phyloP scores from a whole-genome alignment of 2,329 filamentous ascomycete species.

The Ophiostoma sp. region DNA sequence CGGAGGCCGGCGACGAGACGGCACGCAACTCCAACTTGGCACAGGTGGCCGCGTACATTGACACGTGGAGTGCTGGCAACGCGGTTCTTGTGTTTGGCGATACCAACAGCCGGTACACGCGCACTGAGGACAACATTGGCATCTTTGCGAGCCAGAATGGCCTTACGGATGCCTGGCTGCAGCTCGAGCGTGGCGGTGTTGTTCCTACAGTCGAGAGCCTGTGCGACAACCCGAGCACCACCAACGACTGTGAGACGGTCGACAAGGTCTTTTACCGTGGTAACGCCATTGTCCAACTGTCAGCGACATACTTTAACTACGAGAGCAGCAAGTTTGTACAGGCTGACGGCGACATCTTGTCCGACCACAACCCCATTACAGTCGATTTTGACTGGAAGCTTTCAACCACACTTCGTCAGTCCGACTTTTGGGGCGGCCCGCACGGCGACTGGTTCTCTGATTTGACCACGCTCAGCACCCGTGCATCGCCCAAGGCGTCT shows the following conservation, averaged over 20 bases:
- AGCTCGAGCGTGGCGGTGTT: constrained; percentile 51
- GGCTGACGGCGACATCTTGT: constrained; percentile 55
- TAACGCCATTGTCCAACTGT: constrained; percentile 47
- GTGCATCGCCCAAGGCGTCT: constrained; percentile 35
- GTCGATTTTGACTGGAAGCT: constrained; percentile 53
- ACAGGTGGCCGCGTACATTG: constrained; percentile 61
- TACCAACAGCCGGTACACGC: constrained; percentile 65
- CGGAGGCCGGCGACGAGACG: constrained; percentile 50
- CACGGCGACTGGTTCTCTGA: constrained; percentile 59
- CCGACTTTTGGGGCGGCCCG: constrained; percentile 49
- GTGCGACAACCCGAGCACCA: constrained; percentile 60
- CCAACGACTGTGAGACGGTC: constrained; percentile 61
- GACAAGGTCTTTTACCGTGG: constrained; percentile 66
- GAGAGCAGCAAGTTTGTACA: constrained; percentile 58
- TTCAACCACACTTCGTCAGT: constrained; percentile 44
- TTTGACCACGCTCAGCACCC: constrained; percentile 39
- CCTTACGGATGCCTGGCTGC: constrained; percentile 61
- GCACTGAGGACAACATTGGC: constrained; percentile 52
- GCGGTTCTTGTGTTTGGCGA: constrained; percentile 66
- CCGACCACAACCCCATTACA: constrained; percentile 65
- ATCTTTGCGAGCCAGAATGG: constrained; percentile 53
- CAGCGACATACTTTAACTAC: constrained; percentile 55
- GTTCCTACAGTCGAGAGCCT: constrained; percentile 47
- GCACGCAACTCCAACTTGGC: constrained; percentile 61
- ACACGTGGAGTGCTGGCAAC: constrained; percentile 56